Conservation (phyloP, 352 stramenopile genomes). For the Phytophthora multivora region DNA sequence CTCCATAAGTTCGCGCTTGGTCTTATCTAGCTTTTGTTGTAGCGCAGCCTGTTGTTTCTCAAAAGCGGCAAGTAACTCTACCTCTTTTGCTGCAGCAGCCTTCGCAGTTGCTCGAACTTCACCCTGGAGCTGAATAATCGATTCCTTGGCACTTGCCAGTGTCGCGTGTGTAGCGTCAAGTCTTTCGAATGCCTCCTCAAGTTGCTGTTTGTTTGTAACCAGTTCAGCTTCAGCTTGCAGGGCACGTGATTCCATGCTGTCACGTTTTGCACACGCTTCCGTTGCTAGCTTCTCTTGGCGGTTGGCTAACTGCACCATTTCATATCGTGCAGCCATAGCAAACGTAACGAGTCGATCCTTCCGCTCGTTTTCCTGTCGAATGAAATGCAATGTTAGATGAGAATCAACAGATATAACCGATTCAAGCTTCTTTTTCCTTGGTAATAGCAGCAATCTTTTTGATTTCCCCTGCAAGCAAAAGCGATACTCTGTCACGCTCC, state of each 20-base stretch:
- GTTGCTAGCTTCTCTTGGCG: conserved; percentile 45
- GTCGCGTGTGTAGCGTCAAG: conserved; percentile 46
- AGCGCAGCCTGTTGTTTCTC: conserved; percentile 54
- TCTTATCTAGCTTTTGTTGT: conserved; percentile 72
- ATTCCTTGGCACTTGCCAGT: conserved; percentile 37
- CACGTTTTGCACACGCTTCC: conserved; percentile 32
- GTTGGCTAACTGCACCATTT: conserved; percentile 65
- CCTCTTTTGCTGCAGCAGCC: conserved; percentile 40
- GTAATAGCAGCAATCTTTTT: conserved; percentile 77
- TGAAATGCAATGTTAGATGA: not conserved
- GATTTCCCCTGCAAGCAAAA: conserved; percentile 65
- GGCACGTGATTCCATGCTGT: conserved; percentile 24
- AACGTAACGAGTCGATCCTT: conserved; percentile 79
- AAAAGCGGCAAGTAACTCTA: conserved; percentile 43
- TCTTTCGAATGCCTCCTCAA: conserved; percentile 51
- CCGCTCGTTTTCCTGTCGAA: conserved; percentile 57
- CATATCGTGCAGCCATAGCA: conserved; percentile 78
- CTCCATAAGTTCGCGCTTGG: conserved; percentile 80
- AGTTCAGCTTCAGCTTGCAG: conserved; percentile 48
- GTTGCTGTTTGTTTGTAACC: conserved; percentile 41
- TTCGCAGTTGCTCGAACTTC: conserved; percentile 17
- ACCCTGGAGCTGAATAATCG: conserved; percentile 33
- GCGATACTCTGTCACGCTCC: conserved; percentile 58
- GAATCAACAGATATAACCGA: not conserved
- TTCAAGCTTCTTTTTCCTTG: conserved; percentile 37